Conservation (phyloP, 2,329 filamentous ascomycete genomes). For the Chlorencoelia australis region DNA sequence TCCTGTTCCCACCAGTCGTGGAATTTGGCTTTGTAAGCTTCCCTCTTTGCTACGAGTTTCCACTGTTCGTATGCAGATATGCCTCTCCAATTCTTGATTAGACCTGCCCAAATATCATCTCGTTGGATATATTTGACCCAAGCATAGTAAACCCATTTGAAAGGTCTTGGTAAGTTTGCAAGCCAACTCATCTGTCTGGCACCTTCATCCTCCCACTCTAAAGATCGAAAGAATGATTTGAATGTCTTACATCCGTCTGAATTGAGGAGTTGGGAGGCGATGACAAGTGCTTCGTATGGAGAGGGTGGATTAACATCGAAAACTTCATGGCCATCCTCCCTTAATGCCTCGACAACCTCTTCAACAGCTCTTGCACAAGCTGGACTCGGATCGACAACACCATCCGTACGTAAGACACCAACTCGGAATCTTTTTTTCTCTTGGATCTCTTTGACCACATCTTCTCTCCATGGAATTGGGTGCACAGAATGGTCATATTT, state of each 20-base stretch:
- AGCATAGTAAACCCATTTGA: conserved; percentile 80
- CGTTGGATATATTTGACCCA: conserved; percentile 77
- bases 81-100: conserved; percentile 62
- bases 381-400: conserved; percentile 77
- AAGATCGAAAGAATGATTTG: conserved; percentile 62
- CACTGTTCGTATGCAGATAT: conserved; percentile 73
- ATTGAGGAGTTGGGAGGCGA: conserved; percentile 74
- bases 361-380: conserved; percentile 71
- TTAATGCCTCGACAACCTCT: conserved; percentile 58
- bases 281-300: conserved; percentile 63
- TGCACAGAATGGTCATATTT: conserved; percentile 79
- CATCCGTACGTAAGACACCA: conserved; percentile 69
- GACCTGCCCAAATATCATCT: conserved; percentile 67
- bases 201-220: conserved; percentile 72
- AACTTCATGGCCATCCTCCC: conserved; percentile 65
- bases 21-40: conserved; percentile 68
- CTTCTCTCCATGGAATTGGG: conserved; percentile 66
- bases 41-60: conserved; percentile 67
- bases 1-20: conserved; percentile 78
- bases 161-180: conserved; percentile 59
- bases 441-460: conserved; percentile 47
- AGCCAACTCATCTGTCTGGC: conserved; percentile 65
- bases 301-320: conserved; percentile 54
- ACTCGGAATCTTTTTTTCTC: conserved; percentile 57
- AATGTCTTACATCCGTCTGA: conserved; percentile 77